A percentile compares a stretch with the other conserved stretches of the same genome.
phyloP scores from a whole-genome alignment of 176 grass and related monocot genomes.

The Tillandsia leiboldiana region DNA sequence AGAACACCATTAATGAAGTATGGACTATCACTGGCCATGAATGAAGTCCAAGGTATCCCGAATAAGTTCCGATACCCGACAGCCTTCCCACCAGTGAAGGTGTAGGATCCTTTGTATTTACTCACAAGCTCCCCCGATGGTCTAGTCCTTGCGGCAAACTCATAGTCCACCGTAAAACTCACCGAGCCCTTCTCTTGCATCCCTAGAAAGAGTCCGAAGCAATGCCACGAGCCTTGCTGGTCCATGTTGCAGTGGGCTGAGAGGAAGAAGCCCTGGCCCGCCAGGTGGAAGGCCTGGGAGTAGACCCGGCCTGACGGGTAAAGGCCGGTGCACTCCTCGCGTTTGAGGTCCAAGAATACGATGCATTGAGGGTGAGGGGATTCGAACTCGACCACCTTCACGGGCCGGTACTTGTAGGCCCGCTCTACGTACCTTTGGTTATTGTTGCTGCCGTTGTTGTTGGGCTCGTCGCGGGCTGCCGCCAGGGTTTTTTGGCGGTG shows the following conservation, averaged over 20 bases:
- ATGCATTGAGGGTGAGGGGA: conserved; percentile 17
- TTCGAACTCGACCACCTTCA: conserved; percentile 16
- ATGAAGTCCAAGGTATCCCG: conserved; percentile 8
- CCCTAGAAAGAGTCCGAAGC: conserved; percentile 18
- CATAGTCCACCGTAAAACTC: conserved; percentile 9
- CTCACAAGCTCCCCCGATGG: conserved; percentile 5
- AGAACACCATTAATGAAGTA: conserved; percentile 18
- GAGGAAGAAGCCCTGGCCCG: conserved; percentile 14
- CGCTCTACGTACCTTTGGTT: background rate
- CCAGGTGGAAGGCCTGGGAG: conserved; percentile 14
- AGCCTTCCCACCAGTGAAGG: conserved; percentile 10
- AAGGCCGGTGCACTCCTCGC: conserved; percentile 3
- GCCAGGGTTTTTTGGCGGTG: background rate
- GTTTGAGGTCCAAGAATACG: conserved; percentile 16
- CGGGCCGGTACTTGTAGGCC: conserved; percentile 11
- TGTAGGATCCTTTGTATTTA: conserved; percentile 8
- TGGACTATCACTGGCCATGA: conserved; percentile 9
- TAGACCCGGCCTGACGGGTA: conserved; percentile 12
- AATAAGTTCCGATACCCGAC: conserved; percentile 11
- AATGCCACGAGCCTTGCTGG: conserved; percentile 9
- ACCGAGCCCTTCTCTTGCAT: conserved; percentile 24
- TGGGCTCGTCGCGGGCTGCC: background rate
- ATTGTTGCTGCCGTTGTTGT: background rate
- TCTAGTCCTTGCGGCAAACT: conserved; percentile 8
- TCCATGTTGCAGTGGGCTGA: conserved; percentile 13